Evolutionary conservation across 495 filamentous ascomycete species (phyloP).

Genomic region (Neurospora terricola): DNA sequence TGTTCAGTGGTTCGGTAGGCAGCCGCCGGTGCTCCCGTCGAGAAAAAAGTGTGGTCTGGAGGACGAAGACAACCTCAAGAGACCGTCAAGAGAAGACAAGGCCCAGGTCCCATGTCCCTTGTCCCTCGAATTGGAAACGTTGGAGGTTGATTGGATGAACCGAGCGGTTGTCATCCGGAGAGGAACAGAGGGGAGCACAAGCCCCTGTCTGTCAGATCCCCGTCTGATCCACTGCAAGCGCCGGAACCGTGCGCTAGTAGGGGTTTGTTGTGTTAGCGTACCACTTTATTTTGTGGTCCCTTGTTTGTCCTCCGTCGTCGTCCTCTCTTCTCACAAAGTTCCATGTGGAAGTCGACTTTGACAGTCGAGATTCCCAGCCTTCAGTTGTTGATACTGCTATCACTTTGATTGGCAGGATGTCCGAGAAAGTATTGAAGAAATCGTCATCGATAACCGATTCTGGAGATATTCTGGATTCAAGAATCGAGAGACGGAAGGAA

Average conservation of each 20-base stretch:
- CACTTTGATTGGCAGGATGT: background rate
- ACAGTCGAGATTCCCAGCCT: background rate
- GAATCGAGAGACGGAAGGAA: background rate
- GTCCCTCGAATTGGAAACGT: background rate
- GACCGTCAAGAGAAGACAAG: background rate
- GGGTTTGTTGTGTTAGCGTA: background rate
- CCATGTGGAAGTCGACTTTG: background rate
- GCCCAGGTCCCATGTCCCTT: background rate
- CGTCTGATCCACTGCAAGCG: conserved; percentile 15
- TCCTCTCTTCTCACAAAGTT: background rate
- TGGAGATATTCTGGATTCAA: background rate
- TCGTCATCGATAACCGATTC: background rate
- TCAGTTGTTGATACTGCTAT: background rate
- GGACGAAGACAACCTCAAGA: background rate
- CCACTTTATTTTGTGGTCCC: background rate
- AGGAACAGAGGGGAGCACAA: conserved; percentile 9
- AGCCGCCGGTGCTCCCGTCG: conserved; percentile 10
- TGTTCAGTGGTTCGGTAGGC: conserved; percentile 7
- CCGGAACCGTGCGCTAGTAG: conserved; percentile 9
- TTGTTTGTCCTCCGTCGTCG: background rate
- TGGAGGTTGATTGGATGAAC: conserved; percentile 10
- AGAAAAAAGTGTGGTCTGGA: background rate
- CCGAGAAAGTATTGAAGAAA: background rate
- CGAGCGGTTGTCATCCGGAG: background rate
- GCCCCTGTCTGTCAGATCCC: conserved; percentile 14